Evolutionary conservation across 2,329 filamentous ascomycete genomes (phyloP).

Genomic region (Aspergillus tanneri): DNA sequence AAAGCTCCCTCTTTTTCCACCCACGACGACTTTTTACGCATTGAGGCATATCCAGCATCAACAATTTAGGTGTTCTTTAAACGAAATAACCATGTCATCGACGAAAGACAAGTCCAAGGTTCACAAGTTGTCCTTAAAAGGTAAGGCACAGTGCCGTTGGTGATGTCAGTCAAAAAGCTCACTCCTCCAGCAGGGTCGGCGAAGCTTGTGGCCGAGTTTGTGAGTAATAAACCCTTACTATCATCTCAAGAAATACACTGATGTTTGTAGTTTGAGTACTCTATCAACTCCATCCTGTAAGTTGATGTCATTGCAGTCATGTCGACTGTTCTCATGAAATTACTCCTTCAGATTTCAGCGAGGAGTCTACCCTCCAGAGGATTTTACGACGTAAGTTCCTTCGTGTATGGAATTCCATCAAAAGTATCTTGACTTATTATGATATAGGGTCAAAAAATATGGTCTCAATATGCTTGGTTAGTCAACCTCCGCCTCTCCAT

Average conservation of each 20-base stretch:
- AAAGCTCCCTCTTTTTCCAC: slow-evolving; percentile 23
- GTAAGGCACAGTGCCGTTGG: slow-evolving; percentile 22
- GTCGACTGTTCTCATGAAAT: slow-evolving; percentile 20
- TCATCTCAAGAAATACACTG: slow-evolving; percentile 8
- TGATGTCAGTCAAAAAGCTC: slow-evolving; percentile 22
- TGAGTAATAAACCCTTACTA: slow-evolving; percentile 51
- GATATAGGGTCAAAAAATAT: slow-evolving; percentile 85
- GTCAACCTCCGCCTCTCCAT: slow-evolving; percentile 18
- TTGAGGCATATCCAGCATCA: background rate
- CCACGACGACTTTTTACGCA: slow-evolving; percentile 1
- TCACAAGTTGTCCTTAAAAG: slow-evolving; percentile 76
- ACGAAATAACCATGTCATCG: slow-evolving; percentile 2
- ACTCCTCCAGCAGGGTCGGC: slow-evolving; percentile 58
- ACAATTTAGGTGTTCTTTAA: background rate
- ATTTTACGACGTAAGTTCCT: slow-evolving; percentile 77
- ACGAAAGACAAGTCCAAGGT: slow-evolving; percentile 75
- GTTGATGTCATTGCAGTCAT: slow-evolving; percentile 24
- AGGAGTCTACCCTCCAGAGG: slow-evolving; percentile 83
- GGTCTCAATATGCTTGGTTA: slow-evolving; percentile 91
- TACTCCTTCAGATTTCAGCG: slow-evolving; percentile 69
- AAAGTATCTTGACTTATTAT: slow-evolving; percentile 4
- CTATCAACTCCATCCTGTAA: slow-evolving; percentile 93
- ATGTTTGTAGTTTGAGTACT: slow-evolving; percentile 76
- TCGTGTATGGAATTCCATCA: background rate
- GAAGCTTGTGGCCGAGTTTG: slow-evolving; percentile 92